Evolutionary conservation across 345 rosid genomes (phyloP).

Genomic region (Cardiospermum halicacabum): DNA sequence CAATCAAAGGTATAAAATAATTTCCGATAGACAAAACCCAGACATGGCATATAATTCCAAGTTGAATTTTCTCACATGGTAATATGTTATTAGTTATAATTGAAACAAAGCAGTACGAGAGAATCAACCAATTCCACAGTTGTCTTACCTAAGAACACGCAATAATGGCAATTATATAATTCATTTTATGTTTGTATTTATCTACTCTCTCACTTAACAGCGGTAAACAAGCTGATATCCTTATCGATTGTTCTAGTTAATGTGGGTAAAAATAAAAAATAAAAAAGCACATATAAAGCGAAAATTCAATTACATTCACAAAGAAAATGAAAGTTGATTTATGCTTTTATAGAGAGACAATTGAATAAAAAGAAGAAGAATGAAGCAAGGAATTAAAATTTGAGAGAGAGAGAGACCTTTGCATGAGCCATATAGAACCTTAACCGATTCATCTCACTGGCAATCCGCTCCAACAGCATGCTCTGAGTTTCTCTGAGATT

Average conservation of each 20-base stretch:
- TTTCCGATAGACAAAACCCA: neutral
- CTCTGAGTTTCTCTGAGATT: slow-evolving; percentile 90
- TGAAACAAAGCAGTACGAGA: neutral
- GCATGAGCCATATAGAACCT: slow-evolving; percentile 89
- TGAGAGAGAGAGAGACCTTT: slow-evolving; percentile 60
- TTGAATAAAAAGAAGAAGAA: slow-evolving; percentile 1
- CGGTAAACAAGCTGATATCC: neutral
- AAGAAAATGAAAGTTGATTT: too few species aligned
- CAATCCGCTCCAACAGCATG: slow-evolving; percentile 96
- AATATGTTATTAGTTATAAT: too few species aligned
- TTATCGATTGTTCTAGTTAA: neutral
- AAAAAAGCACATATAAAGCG: neutral
- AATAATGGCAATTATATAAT: neutral
- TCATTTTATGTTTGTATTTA: neutral
- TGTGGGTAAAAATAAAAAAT: neutral
- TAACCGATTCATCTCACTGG: slow-evolving; percentile 96
- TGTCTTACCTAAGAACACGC: neutral
- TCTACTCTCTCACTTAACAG: neutral
- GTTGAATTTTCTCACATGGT: neutral
- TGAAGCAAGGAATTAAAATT: neutral
- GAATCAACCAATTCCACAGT: neutral
- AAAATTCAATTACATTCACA: neutral
- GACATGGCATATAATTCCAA: neutral
- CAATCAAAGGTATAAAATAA: neutral
- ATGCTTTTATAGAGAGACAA: too few species aligned